Conservation (phyloP, 2,329 filamentous ascomycete genomes). For the Penicillium brevicompactum region DNA sequence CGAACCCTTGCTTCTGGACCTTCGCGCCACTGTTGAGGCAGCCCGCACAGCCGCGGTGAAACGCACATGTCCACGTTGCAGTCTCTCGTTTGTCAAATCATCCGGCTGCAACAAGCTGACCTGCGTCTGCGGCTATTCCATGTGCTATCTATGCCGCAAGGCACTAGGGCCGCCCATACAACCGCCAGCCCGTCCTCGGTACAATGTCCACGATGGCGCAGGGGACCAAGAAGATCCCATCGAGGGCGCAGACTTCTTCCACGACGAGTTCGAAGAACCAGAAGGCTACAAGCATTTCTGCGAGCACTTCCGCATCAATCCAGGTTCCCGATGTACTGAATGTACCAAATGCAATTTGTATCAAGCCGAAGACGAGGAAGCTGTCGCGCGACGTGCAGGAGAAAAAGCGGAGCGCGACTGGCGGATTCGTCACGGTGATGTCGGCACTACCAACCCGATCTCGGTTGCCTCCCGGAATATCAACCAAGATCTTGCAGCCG, state of each 20-base stretch:
- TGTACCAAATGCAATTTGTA: slow-evolving; percentile 80
- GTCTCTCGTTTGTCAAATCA: slow-evolving; percentile 88
- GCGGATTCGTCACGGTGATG: slow-evolving; percentile 63
- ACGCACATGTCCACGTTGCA: slow-evolving; percentile 88
- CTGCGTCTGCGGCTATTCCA: slow-evolving; percentile 92
- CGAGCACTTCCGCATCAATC: slow-evolving; percentile 85
- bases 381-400: slow-evolving; percentile 67
- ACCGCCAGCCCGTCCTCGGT: not conserved
- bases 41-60: slow-evolving; percentile 94
- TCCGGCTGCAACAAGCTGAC: slow-evolving; percentile 96
- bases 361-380: slow-evolving; percentile 71
- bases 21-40: slow-evolving; percentile 87
- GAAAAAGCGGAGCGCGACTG: slow-evolving; percentile 72
- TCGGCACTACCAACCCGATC: slow-evolving; percentile 10
- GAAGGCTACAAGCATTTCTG: slow-evolving; percentile 95
- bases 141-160: slow-evolving; percentile 95
- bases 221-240: slow-evolving; percentile 22
- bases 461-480: slow-evolving; percentile 25
- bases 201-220: slow-evolving; percentile 46
- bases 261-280: slow-evolving; percentile 42
- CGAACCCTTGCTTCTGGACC: slow-evolving; percentile 76
- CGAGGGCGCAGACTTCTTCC: slow-evolving; percentile 9
- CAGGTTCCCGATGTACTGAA: slow-evolving; percentile 72
- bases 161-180: slow-evolving; percentile 48
- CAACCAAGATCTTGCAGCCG: slow-evolving; percentile 31